Evolutionary conservation across 345 rosid genomes (phyloP), one percentile per base, ranked within the genome.

Genomic region (Erucastrum elatum): DNA sequence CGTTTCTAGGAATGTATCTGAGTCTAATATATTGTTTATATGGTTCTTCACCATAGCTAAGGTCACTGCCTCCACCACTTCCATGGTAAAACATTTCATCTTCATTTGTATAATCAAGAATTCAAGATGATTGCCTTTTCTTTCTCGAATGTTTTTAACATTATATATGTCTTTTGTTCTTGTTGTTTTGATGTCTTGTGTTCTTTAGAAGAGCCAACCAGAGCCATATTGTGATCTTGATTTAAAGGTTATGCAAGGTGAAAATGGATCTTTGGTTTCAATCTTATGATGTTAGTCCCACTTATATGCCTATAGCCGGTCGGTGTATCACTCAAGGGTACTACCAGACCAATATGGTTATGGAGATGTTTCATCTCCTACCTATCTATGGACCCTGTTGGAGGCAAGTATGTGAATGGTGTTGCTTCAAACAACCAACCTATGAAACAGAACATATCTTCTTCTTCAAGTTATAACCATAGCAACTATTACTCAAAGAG

Each of bases 221-320:
- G 85, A 84, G 70, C 77, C 82, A 39, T 68, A 80, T 70, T 73
- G 70, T 64, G 21, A 64, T 66, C 35, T 44, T 67, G 64, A 53
- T 77, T 73, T 33, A 0, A 63, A 88, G 89, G 89, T 80, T 29
- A 69, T 83, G 79, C 84, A 84, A 78, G 81, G 87, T 16, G 87
- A 86, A 53, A 84, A 87, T 83, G 91, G 89, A 39, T 84, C 87
- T 71, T 78, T 86, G 59, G 69, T 77, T 67, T 74, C 87, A 82
- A 75, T 69, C 85, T 60, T 87, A 80, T 70, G 81, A 78, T 82
- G 55, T 75, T 64, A 81, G 81, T 46, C 41, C 62, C 15, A 68
- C 83, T 44, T 86, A 78, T 67, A 49, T 78, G 75, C 86, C 87
- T 30, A 64, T n/a, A n/a, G n/a, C n/a, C n/a, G n/a, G n/a, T n/a